Evolutionary conservation across 495 filamentous ascomycete species (phyloP), one percentile per base, ranked within the genome.

Genomic region (Bacidia rubella): DNA sequence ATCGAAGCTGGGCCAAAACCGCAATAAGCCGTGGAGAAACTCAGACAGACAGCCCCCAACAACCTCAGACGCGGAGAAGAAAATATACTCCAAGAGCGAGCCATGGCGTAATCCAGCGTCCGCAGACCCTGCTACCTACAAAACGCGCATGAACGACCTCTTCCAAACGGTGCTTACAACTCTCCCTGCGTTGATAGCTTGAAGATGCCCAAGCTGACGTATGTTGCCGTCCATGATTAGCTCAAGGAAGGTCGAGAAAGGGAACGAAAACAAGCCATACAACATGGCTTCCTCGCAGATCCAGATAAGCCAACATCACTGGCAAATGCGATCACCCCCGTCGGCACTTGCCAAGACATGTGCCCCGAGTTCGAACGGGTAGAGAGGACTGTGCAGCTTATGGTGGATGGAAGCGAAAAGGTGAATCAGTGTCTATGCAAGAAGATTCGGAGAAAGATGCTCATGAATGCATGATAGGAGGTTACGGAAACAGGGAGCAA

Each of bases 281-380:
- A 70, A 52, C 77, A 79, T 49, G 83, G 83, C 10, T 74, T 86
- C 21, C 84, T 96, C 65, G 86, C 92, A 48, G 89, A 99, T 61
- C 93, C 93, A 0, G 82, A 93, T 42, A 86, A 87, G 62, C 83
- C 80, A 11, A 85, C 83, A 47, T 80, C 74, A 32, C 75, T 97
- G 27, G 78, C 83, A 39, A 78, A 95, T 54, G 90, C 92, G 2
- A 85, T 96, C 41, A 83, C 83, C 2, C 90, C 88, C 19, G 81
- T 86, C 51, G 92, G 90, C 10, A 90, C 84, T 50, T 97, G 90
- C 61, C 79, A 85, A 57, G 81, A 87, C 54, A 96, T 95, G 90
- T 99, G 93, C 65, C 87, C 93, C 0, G 82, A 90, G 57, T 95
- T 80, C 61, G 93, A 99, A 68, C 72, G 82, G 35, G 75, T 90